phyloP scores from a whole-genome alignment of 805 yeast genomes.

The Sugiyamaella qingdaonensis region DNA sequence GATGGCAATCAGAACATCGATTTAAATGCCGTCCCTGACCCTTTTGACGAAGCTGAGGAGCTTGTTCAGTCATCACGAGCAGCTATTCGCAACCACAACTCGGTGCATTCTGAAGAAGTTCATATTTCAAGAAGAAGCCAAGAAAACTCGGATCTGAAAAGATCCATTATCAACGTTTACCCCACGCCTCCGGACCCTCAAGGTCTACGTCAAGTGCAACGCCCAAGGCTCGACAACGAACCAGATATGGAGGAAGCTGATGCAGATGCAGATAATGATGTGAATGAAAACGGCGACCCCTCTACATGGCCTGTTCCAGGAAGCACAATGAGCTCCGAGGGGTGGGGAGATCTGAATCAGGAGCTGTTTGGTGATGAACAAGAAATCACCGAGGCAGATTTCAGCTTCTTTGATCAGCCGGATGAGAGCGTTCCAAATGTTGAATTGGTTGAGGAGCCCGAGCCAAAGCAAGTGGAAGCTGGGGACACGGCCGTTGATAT shows the following conservation, averaged over 20 bases:
- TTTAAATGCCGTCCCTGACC: not conserved
- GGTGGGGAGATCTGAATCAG: slow-evolving; percentile 30
- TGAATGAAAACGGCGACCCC: slow-evolving; percentile 12
- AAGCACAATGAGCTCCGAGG: slow-evolving; percentile 14
- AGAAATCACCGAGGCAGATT: slow-evolving; percentile 41
- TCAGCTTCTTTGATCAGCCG: slow-evolving; percentile 38
- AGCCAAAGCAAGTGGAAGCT: slow-evolving; percentile 6
- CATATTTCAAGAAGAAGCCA: not conserved
- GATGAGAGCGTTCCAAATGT: slow-evolving; percentile 17
- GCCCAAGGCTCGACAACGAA: not conserved
- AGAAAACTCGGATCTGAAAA: not conserved
- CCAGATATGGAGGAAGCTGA: slow-evolving; percentile 1
- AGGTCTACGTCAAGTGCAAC: slow-evolving; percentile 4
- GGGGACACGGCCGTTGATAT: not conserved
- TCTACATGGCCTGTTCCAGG: slow-evolving; percentile 21
- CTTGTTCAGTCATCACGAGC: slow-evolving; percentile 5
- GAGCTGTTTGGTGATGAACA: slow-evolving; percentile 33
- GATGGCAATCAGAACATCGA: not conserved
- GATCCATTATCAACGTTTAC: slow-evolving; percentile 22
- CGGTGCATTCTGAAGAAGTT: not conserved
- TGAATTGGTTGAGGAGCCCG: not conserved
- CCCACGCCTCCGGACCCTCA: slow-evolving; percentile 37
- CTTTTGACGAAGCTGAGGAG: slow-evolving; percentile 1
- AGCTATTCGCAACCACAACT: not conserved
- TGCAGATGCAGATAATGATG: slow-evolving; percentile 5